These are phyloP conservation scores for Lepidium didymum DNA, from an alignment of 345 rosid species.

Conservation along the genomic window DNA sequence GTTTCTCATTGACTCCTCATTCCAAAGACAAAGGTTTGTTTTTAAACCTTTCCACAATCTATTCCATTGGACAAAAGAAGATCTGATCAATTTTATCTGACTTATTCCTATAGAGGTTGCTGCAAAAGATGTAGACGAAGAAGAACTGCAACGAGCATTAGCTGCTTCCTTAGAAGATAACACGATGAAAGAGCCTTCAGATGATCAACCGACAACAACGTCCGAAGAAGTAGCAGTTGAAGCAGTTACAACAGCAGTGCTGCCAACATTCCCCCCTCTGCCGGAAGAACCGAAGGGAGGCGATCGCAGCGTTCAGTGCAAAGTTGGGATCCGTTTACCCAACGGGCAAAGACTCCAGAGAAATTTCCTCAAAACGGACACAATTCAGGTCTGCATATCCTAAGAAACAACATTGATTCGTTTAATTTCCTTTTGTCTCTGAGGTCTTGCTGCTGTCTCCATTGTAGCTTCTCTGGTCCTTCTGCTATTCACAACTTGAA, in stretches of 20 bases:
- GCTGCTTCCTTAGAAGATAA: slow-evolving; percentile 57
- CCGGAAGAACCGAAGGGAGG: slow-evolving; percentile 82
- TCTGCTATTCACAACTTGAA: slow-evolving; percentile 65
- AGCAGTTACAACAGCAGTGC: slow-evolving; percentile 3
- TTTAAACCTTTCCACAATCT: neutral
- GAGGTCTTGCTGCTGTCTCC: neutral
- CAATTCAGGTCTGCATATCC: slow-evolving; percentile 48
- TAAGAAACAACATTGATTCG: neutral
- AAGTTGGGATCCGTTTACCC: slow-evolving; percentile 94
- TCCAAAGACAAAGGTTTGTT: slow-evolving; percentile 53
- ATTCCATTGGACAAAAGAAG: neutral
- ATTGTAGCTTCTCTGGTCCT: slow-evolving; percentile 86
- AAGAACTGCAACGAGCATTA: slow-evolving; percentile 54
- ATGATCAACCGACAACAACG: slow-evolving; percentile 8
- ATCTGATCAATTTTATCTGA: neutral
- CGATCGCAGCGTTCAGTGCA: slow-evolving; percentile 65
- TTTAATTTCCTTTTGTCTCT: neutral
- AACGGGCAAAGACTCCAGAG: slow-evolving; percentile 88
- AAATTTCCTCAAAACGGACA: slow-evolving; percentile 66
- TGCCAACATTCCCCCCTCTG: slow-evolving; percentile 58
- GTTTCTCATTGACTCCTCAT: slow-evolving; percentile 48
- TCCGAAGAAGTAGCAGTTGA: slow-evolving; percentile 20
- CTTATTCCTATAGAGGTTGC: slow-evolving; percentile 8
- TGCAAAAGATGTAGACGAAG: slow-evolving; percentile 46
- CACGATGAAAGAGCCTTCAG: slow-evolving; percentile 29